Conservation (phyloP, 768 basidiomycete genomes). For the Tricholoma furcatifolium region DNA sequence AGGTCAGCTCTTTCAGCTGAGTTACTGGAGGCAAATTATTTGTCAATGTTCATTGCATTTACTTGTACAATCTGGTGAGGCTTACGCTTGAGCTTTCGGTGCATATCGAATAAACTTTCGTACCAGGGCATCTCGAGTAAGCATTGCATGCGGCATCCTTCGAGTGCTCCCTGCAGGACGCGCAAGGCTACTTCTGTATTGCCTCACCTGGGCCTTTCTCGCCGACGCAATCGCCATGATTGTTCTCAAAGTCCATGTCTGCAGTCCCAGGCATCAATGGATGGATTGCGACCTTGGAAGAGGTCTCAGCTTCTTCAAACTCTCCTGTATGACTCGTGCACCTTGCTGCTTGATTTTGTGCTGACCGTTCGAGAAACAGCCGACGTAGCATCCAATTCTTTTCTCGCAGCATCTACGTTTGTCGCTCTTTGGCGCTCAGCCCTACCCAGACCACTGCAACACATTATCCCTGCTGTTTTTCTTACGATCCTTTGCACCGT, state of each 20-base stretch:
- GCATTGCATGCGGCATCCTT: conserved; percentile 19
- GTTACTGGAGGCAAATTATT: background rate
- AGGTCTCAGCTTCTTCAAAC: conserved; percentile 9
- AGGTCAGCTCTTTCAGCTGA: background rate
- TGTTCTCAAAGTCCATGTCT: conserved; percentile 13
- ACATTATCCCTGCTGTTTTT: conserved; percentile 18
- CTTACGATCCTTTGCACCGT: conserved; percentile 14
- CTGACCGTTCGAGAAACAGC: conserved; percentile 4
- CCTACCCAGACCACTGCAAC: conserved; percentile 11
- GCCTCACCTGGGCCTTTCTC: conserved; percentile 5
- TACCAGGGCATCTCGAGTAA: conserved; percentile 21
- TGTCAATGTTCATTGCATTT: conserved; percentile 9
- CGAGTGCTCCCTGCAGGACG: conserved; percentile 12
- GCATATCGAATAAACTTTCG: background rate
- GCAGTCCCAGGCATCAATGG: conserved; percentile 9
- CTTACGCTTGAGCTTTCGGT: background rate
- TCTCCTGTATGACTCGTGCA: background rate
- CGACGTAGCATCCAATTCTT: conserved; percentile 11
- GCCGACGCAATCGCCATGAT: conserved; percentile 9
- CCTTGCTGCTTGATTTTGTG: background rate
- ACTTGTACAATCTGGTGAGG: conserved; percentile 18
- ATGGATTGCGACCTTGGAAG: conserved; percentile 12
- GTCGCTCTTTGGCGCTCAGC: conserved; percentile 10
- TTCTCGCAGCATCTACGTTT: conserved; percentile 8
- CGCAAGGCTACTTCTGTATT: conserved; percentile 6